Conservation (phyloP, 345 rosid genomes). For the Kernera saxatilis region DNA sequence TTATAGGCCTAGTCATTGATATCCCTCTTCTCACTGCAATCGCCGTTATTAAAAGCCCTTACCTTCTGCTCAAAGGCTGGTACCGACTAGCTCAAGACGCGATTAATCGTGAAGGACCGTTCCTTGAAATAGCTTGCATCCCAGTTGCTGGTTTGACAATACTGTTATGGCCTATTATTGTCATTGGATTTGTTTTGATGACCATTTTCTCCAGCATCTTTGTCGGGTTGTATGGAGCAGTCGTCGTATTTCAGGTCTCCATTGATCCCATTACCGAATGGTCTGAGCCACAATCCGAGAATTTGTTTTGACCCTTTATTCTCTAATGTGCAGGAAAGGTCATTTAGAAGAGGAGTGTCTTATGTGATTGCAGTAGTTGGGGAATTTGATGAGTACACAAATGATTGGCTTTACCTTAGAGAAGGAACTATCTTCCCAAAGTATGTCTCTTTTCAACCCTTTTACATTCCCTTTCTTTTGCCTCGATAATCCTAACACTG, state of each 20-base stretch:
- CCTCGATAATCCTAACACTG: conserved; percentile 15
- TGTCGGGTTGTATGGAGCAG: conserved; percentile 66
- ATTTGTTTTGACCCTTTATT: neutral
- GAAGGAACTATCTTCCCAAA: conserved; percentile 84
- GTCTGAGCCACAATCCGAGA: neutral
- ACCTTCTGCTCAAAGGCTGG: conserved; percentile 75
- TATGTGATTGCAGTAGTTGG: conserved; percentile 89
- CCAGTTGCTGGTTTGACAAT: conserved; percentile 78
- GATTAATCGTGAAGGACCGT: conserved; percentile 68
- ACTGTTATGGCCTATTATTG: conserved; percentile 74
- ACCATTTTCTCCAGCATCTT: conserved; percentile 62
- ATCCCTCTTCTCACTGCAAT: conserved; percentile 66
- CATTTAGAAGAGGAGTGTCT: conserved; percentile 65
- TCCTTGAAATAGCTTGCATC: conserved; percentile 77
- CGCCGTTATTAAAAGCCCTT: conserved; percentile 65
- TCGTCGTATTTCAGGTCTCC: conserved; percentile 60
- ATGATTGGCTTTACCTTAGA: conserved; percentile 76
- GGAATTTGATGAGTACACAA: conserved; percentile 84
- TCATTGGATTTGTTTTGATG: conserved; percentile 52
- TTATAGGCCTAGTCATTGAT: conserved; percentile 59
- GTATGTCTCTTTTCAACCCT: conserved; percentile 35
- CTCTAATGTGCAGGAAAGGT: conserved; percentile 58
- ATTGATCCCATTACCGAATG: neutral
- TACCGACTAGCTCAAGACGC: conserved; percentile 63
- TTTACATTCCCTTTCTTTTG: neutral